phyloP scores from a whole-genome alignment of 2,329 filamentous ascomycete species.

The Alternaria novae-zelandiae region DNA sequence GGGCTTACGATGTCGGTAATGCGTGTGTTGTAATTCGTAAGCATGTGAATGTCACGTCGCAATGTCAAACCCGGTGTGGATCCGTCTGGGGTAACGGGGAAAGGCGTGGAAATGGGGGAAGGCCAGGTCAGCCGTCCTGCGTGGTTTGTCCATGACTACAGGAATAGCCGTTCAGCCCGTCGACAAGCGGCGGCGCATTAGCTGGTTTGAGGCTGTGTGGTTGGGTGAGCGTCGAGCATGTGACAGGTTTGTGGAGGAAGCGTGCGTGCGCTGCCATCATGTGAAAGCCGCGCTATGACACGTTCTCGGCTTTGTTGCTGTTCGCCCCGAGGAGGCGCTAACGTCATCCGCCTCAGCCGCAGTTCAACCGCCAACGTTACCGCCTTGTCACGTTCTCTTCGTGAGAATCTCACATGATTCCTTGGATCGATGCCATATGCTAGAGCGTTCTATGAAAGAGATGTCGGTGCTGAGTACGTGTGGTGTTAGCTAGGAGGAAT shows the following conservation, averaged over 20 bases:
- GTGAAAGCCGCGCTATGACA: conserved; percentile 28
- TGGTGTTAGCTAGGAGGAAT: too few species aligned
- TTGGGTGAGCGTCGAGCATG: conserved; percentile 27
- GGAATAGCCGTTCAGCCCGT: conserved; percentile 15
- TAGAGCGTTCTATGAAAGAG: too few species aligned
- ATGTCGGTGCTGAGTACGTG: too few species aligned
- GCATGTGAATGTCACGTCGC: conserved; percentile 8
- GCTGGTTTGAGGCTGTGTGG: conserved; percentile 20
- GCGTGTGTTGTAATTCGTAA: background rate
- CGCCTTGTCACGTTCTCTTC: too few species aligned
- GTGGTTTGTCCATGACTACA: conserved; percentile 19
- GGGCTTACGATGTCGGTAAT: background rate
- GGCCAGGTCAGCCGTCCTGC: conserved; percentile 11
- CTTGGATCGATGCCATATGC: too few species aligned
- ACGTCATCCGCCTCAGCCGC: conserved; percentile 1
- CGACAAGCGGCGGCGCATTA: conserved; percentile 24
- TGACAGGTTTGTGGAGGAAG: conserved; percentile 24
- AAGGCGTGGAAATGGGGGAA: background rate
- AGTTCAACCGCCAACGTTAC: background rate
- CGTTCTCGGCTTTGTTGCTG: conserved; percentile 16
- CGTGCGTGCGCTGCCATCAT: conserved; percentile 16
- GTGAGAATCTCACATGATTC: too few species aligned
- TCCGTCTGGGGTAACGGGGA: conserved; percentile 6
- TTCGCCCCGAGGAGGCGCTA: background rate
- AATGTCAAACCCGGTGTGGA: background rate